phyloP scores from a whole-genome alignment of 257 asterid genomes.

The Capsicum pubescens region DNA sequence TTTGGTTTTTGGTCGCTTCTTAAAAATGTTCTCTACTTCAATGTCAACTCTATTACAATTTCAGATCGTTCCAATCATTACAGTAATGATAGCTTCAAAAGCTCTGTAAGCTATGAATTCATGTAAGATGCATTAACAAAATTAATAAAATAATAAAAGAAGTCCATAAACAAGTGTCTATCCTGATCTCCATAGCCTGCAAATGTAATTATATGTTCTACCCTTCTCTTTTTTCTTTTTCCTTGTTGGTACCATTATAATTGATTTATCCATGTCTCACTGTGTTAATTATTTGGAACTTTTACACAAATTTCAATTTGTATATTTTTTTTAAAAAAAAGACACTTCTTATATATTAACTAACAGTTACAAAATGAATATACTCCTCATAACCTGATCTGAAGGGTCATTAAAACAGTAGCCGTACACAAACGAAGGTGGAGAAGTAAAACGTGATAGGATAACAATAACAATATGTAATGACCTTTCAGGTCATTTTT shows the following conservation, averaged over 20 bases:
- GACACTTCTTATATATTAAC: too few relatives aligned
- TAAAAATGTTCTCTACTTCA: neutral
- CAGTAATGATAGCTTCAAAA: conserved; percentile 6
- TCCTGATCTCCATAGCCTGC: neutral
- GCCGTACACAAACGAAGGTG: too few relatives aligned
- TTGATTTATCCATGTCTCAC: neutral
- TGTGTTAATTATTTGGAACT: too few relatives aligned
- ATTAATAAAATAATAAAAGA: neutral
- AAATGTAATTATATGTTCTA: neutral
- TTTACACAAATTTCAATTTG: too few relatives aligned
- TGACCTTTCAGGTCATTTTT: too few relatives aligned
- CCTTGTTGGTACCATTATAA: neutral
- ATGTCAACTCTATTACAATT: conserved; percentile 23
- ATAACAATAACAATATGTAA: too few relatives aligned
- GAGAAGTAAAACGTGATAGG: too few relatives aligned
- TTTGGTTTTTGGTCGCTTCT: conserved; percentile 6
- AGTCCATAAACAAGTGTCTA: neutral
- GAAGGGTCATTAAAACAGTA: too few relatives aligned
- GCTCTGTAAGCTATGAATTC: neutral
- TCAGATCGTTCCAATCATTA: conserved; percentile 4
- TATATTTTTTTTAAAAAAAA: too few relatives aligned
- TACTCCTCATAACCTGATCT: too few relatives aligned
- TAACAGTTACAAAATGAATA: too few relatives aligned
- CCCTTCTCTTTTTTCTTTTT: neutral
- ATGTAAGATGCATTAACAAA: neutral